Base-by-base conservation (phyloP, 352 stramenopile species). In the Thalassiosira livingstoniorum region DNA sequence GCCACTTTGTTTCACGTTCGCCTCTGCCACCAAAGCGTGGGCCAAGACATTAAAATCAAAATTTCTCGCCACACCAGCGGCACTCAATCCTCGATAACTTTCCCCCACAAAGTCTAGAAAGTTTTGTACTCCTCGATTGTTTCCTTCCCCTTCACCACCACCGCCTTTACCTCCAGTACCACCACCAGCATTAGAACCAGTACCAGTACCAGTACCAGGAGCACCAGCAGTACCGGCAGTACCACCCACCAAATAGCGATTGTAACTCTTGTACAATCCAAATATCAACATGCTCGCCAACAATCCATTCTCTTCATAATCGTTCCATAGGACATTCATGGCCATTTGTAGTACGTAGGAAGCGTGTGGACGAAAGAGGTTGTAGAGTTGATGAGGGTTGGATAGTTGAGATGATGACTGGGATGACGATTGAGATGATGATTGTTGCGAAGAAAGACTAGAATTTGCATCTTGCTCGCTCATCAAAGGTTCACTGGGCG, bases 251-350 rank as follows among this genome's bases (percentile, higher is more conserved):
- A 98, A 89, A 5, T 88, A 91, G 0, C 95, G 92, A 4, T 96
- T 93, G 86, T 98, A 99, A 78, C 97, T 98, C 75, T 98, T 98
- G 87, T 99, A 97, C 69, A 99, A 85, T 71, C 99, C 96, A 82
- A 99, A 99, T 37, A 99, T 95, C 74, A 98, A 98, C 74, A 97
- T 95, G 53, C 64, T 98, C 87, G 66, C 66, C 15, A 75, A 4
- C 4, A 65, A 27, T n/a, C 47, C 66, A 64, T 75, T 75, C 43
- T 65, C 66, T 64, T 99, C 97, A 82, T 98, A 98, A 85, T 99
- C 98, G 39, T 94, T 89, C 47, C 95, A 93, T 55, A 99, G 85
- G 39, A 98, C 96, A 68, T 97, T 92, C 82, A 99, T 97, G 25
- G 97, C 91, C 62, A 98, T 76, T 31, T 95, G 93, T 53, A 99